A percentile compares a stretch with the other conserved stretches of the same genome.
phyloP scores from a whole-genome alignment of 1,284 basidiomycete species.

The Grifola frondosa region DNA sequence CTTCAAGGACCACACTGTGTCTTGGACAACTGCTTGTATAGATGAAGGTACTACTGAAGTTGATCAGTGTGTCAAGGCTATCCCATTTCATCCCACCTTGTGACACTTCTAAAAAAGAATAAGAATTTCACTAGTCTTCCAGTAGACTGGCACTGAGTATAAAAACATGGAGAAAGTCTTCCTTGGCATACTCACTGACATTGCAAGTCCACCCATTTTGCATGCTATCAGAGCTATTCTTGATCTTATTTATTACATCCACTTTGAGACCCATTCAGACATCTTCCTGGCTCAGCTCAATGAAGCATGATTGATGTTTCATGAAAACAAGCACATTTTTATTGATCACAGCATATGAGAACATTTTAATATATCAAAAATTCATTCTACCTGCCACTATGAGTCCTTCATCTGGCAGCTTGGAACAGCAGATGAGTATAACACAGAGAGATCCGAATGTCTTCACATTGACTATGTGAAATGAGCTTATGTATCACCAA shows the following conservation, averaged over 20 bases:
- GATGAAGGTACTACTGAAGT: slow-evolving; percentile 13
- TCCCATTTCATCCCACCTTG: slow-evolving; percentile 16
- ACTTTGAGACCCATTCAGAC: slow-evolving; percentile 13
- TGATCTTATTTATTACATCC: slow-evolving; percentile 27
- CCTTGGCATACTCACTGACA: slow-evolving; percentile 17
- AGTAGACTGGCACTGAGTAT: slow-evolving; percentile 26
- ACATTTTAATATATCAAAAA: slow-evolving; percentile 29
- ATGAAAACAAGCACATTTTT: slow-evolving; percentile 24
- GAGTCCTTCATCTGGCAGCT: slow-evolving; percentile 11
- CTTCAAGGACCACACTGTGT: slow-evolving; percentile 27
- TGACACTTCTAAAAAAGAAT: slow-evolving; percentile 24
- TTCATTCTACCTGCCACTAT: slow-evolving; percentile 25
- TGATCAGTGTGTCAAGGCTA: slow-evolving; percentile 17
- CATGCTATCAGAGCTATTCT: slow-evolving; percentile 20
- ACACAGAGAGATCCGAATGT: slow-evolving; percentile 22
- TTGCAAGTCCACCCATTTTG: slow-evolving; percentile 3
- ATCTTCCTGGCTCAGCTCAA: slow-evolving; percentile 11
- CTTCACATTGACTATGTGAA: slow-evolving; percentile 28
- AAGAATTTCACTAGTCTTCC: slow-evolving; percentile 14
- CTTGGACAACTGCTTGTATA: slow-evolving; percentile 15
- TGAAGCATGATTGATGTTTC: slow-evolving; percentile 15
- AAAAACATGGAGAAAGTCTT: slow-evolving; percentile 23
- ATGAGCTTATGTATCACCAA: slow-evolving; percentile 15
- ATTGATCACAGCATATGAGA: slow-evolving; percentile 10
- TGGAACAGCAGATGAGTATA: slow-evolving; percentile 21